Percentiles rank a stretch among this genome's conserved stretches.
Evolutionary conservation across 2,329 filamentous ascomycete genomes (phyloP).

Genomic region (Ceratocystiopsis sp.): DNA sequence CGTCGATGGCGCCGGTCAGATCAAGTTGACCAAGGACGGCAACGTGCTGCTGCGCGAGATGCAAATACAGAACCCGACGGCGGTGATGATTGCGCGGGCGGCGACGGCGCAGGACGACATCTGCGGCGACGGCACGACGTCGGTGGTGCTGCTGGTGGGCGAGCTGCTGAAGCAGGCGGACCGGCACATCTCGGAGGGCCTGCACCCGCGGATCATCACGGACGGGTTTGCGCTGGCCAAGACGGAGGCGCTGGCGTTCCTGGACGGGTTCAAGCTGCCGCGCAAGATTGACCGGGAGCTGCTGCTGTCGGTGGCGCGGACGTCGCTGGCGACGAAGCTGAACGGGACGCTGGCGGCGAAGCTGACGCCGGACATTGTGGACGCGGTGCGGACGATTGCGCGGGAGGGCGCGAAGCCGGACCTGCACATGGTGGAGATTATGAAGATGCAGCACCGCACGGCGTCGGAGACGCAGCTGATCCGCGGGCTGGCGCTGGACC

Average conservation of each 20-base stretch:
- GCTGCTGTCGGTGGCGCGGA: constrained; percentile 80
- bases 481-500: constrained; percentile 78
- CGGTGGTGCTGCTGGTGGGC: constrained; percentile 84
- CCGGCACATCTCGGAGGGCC: constrained; percentile 87
- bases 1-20: constrained; percentile 61
- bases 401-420: constrained; percentile 80
- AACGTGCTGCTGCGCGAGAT: constrained; percentile 66
- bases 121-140: constrained; percentile 93
- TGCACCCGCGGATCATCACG: constrained; percentile 91
- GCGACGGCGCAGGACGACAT: constrained; percentile 98
- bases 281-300: constrained; percentile 86
- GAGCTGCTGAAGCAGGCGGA: constrained; percentile 97
- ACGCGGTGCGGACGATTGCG: constrained; percentile 90
- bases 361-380: constrained; percentile 88
- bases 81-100: constrained; percentile 66
- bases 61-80: constrained; percentile 98
- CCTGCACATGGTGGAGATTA: constrained; percentile 98
- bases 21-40: constrained; percentile 98
- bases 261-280: constrained; percentile 82
- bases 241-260: constrained; percentile 83
- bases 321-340: constrained; percentile 88
- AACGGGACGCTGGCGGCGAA: constrained; percentile 77
- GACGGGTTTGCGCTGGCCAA: constrained; percentile 97
- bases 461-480: constrained; percentile 94
- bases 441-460: constrained; percentile 99